A percentile compares a stretch with the other conserved stretches of the same genome.
Evolutionary conservation across 192 early-diverging fungal species (phyloP).

Genomic region (Cetraspora pellucida): DNA sequence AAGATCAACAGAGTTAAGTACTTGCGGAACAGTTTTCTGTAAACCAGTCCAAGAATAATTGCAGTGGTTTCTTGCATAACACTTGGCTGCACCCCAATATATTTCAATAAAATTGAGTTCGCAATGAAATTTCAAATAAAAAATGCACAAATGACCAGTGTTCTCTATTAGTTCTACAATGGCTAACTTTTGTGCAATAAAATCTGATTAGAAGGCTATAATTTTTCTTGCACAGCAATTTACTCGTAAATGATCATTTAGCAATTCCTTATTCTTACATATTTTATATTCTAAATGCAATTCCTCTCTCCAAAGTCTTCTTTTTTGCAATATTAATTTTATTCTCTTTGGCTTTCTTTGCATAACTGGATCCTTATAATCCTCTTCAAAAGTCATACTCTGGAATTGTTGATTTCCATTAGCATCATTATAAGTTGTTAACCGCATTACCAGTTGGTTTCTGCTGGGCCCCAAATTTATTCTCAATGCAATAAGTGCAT

Average conservation of each 20-base stretch:
- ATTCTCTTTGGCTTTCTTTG: not conserved
- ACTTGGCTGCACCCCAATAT: constrained; percentile 36
- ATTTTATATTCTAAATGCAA: not conserved
- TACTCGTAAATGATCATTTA: not conserved
- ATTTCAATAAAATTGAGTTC: constrained; percentile 42
- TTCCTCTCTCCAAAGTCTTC: not conserved
- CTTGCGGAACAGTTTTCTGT: constrained; percentile 30
- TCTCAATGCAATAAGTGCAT: constrained; percentile 14
- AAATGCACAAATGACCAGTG: constrained; percentile 24
- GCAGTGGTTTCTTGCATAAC: constrained; percentile 32
- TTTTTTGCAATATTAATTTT: not conserved
- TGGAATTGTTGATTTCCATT: not conserved
- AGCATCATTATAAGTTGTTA: not conserved
- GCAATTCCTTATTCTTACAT: constrained; percentile 15
- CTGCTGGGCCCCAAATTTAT: constrained; percentile 9
- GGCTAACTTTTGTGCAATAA: too few species aligned
- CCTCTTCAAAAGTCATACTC: not conserved
- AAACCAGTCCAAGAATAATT: constrained; percentile 37
- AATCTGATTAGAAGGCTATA: constrained; percentile 31
- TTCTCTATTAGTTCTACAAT: constrained; percentile 20
- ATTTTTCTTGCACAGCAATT: constrained; percentile 29
- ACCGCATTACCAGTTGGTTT: constrained; percentile 17
- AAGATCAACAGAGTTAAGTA: constrained; percentile 32
- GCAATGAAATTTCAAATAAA: constrained; percentile 41
- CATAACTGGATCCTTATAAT: not conserved